phyloP scores from a whole-genome alignment of 2,329 filamentous ascomycete genomes.

The Xylariaceae sp. region DNA sequence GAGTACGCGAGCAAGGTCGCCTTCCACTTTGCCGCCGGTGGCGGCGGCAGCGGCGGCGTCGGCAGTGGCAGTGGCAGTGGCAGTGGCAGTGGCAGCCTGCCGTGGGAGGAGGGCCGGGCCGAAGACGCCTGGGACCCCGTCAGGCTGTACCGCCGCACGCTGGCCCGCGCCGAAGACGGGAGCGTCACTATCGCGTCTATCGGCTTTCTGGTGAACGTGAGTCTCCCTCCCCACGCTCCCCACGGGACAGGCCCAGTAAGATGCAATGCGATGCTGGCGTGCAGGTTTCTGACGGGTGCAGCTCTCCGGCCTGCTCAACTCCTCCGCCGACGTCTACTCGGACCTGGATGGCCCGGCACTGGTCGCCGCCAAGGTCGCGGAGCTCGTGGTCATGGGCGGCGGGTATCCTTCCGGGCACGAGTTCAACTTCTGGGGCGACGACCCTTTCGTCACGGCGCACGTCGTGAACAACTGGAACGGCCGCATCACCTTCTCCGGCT shows the following conservation, averaged over 20 bases:
- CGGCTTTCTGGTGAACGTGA: conserved; percentile 36
- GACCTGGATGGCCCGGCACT: conserved; percentile 32
- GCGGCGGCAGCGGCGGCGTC: too few relatives aligned
- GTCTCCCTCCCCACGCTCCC: too few relatives aligned
- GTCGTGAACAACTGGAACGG: conserved; percentile 39
- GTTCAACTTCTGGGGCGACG: conserved; percentile 40
- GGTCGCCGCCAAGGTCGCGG: conserved; percentile 34
- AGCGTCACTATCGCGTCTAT: conserved; percentile 39
- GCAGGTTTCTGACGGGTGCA: too few relatives aligned
- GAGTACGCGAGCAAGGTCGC: conserved; percentile 41
- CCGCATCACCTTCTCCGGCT: conserved; percentile 33
- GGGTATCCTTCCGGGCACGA: conserved; percentile 38
- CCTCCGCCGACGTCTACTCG: conserved; percentile 32
- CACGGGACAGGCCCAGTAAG: too few relatives aligned
- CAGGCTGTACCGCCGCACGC: conserved; percentile 34
- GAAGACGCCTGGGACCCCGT: conserved; percentile 34
- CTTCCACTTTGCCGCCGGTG: conserved; percentile 27
- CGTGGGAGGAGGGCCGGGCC: conserved; percentile 22
- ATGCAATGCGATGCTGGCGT: too few relatives aligned
- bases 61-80: too few relatives aligned
- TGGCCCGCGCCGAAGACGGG: conserved; percentile 30
- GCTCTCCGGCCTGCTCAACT: conserved; percentile 39
- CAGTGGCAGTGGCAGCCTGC: conserved; percentile 29
- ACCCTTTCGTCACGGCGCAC: conserved; percentile 29
- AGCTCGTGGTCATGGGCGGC: conserved; percentile 47